A percentile compares a stretch with the other conserved stretches of the same genome.
These are phyloP conservation scores for Phaeodactylum tricornutum DNA, from an alignment of 108 stramenopile species.

Conservation along the genomic window DNA sequence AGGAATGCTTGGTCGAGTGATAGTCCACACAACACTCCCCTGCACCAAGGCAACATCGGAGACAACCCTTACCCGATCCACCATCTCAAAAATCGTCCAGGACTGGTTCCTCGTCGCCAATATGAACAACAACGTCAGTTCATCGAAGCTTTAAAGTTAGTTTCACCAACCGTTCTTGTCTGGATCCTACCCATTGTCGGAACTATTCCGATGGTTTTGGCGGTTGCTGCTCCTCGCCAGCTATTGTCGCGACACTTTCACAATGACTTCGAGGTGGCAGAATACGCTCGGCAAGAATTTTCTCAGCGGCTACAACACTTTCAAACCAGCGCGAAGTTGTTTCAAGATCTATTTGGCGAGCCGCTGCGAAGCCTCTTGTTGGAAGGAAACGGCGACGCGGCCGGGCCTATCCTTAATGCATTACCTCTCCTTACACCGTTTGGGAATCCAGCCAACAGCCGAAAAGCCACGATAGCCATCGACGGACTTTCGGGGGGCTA, in stretches of 20 bases:
- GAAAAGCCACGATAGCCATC: neutral
- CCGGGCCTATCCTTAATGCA: constrained; percentile 5
- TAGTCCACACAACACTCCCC: neutral
- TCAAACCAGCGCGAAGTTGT: neutral
- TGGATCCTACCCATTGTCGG: constrained; percentile 14
- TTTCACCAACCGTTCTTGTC: constrained; percentile 8
- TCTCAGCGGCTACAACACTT: constrained; percentile 5
- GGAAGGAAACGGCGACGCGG: constrained; percentile 4
- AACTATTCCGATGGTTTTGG: constrained; percentile 7
- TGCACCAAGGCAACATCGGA: neutral
- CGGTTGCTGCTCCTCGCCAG: constrained; percentile 9
- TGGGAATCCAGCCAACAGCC: neutral
- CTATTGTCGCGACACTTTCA: constrained; percentile 13
- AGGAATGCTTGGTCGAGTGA: constrained; percentile 14
- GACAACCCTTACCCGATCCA: neutral
- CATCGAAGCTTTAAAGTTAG: constrained; percentile 2
- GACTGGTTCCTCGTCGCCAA: constrained; percentile 13
- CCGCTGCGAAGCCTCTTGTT: neutral
- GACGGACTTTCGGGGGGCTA: neutral
- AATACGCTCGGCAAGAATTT: constrained; percentile 3
- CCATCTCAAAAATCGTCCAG: constrained; percentile 2
- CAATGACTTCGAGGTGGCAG: constrained; percentile 6
- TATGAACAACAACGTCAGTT: constrained; percentile 11
- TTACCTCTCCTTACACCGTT: constrained; percentile 4
- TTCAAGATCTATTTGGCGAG: too few relatives aligned